phyloP scores from a whole-genome alignment of 257 asterid genomes.

The Nicotiana tomentosiformis region DNA sequence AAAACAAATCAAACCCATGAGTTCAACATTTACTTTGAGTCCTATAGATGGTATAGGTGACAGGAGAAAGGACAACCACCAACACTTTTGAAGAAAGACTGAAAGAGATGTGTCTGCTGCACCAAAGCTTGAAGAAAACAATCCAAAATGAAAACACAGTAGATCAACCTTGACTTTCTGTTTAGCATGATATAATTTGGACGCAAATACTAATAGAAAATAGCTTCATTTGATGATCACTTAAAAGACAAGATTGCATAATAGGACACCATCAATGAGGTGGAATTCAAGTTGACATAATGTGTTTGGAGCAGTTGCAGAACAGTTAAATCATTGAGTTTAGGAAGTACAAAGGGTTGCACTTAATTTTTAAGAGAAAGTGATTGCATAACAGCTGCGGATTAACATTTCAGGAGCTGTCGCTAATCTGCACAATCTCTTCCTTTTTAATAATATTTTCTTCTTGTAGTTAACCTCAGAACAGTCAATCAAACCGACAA shows the following conservation, averaged over 20 bases:
- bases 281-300: neutral
- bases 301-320: neutral
- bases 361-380: neutral
- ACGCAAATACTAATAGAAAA: neutral
- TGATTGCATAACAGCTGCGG: neutral
- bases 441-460: neutral
- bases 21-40: neutral
- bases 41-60: neutral
- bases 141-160: neutral
- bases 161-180: neutral
- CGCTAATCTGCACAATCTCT: neutral
- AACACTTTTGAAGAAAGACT: neutral
- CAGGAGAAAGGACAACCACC: neutral
- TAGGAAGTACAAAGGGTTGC: neutral
- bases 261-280: neutral
- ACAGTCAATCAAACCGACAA: neutral
- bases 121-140: neutral
- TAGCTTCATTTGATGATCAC: neutral
- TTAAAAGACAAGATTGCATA: neutral
- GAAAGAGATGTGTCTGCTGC: neutral
- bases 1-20: neutral
- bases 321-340: neutral
- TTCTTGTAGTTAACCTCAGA: neutral
- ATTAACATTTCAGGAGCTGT: neutral
- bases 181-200: neutral